Base-by-base conservation (phyloP, 768 basidiomycete species). In the Panaeolus papilionaceus region DNA sequence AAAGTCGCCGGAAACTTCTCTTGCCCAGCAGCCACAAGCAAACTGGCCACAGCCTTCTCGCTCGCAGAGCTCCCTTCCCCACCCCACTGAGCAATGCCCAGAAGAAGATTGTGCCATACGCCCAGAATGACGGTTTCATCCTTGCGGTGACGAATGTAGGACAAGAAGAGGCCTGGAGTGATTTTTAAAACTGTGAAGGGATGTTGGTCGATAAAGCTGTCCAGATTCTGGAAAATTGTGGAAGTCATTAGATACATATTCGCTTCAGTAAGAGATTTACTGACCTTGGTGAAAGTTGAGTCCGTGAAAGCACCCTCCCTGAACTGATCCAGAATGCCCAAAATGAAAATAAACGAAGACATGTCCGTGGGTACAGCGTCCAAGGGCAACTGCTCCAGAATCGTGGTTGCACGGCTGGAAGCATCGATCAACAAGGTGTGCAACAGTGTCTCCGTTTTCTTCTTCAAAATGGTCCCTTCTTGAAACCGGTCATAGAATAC, bases 71-170 rank as follows among this genome's bases (percentile, higher is more conserved):
- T 54, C 11, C 62, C 70, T 38, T 76, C 69, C 12, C 78, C 75
- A 0, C 78, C 74, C 33, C 80, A 74, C 4, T 74, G 62, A 2
- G 84, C 81, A 11, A 89, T 66, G 10, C 76, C 77, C 0, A 74
- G 73, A 1, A 93, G 80, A 18, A 91, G 76, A 2, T 76, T 72
- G 54, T 82, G 81, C 88, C 88, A 92, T 10, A 87, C 75, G 2
- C 68, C 51, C 28, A 75, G 65, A 26, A 79, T 75, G 6, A 70
- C 76, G 2, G 45, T 54, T n/a, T 81, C 74, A 10, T 76, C 69
- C 20, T 81, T 77, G 4, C 87, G 80, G 69, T 84, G 75, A 9
- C 76, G 68, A 26, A 93, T 78, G 69, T 92, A 92, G 0, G 82
- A 77, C 2, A 86, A 75, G 4, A 91, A 75, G 0, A 90, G 77